Base-by-base conservation (phyloP, 2,329 filamentous ascomycete species). In the Exophiala alcalophila region DNA sequence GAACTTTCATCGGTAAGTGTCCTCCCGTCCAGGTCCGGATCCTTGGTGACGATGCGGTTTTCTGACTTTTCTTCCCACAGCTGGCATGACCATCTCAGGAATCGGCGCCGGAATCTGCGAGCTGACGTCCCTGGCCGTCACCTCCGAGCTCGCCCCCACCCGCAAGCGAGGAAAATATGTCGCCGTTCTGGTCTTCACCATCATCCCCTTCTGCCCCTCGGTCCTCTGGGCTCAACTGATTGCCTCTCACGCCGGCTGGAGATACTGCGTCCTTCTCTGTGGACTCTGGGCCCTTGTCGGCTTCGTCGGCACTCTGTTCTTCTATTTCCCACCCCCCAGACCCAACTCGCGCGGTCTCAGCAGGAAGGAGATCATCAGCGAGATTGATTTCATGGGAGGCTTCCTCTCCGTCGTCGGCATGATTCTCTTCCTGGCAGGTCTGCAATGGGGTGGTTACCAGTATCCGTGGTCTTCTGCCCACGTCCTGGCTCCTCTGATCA, bases 31-130 rank as follows among this genome's bases (percentile, higher is more conserved):
- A n/a, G n/a, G n/a, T n/a, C n/a, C n/a, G n/a, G n/a, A n/a, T n/a
- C n/a, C n/a, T n/a, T n/a, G n/a, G n/a, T n/a, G n/a, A n/a, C n/a
- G n/a, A n/a, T n/a, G n/a, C n/a, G 7, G 12, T 10, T 10, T 31
- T 4, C 49, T 40, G 33, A 40, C 24, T 15, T 32, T 34, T 16
- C 46, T 27, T 50, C 14, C 5, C 2, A 8, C 34, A 77, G 74
- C 60, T 34, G 72, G 72, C 28, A 76, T 75, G 72, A 71, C 73
- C 2, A 69, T 85, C 50, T 72, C 80, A 7, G 82, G 82, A 2
- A 66, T 78, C 4, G 82, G 81, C 23, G 80, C 81, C 8, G 82
- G 82, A 10, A 73, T 85, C 47, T 81, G 80, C 52, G 81, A 85
- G 60, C 66, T 86, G 23, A 85, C 80, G 4, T 80, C 82, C 4